Evolutionary conservation across 2,329 filamentous ascomycete genomes (phyloP).

Genomic region (Teratosphaeria destructans): DNA sequence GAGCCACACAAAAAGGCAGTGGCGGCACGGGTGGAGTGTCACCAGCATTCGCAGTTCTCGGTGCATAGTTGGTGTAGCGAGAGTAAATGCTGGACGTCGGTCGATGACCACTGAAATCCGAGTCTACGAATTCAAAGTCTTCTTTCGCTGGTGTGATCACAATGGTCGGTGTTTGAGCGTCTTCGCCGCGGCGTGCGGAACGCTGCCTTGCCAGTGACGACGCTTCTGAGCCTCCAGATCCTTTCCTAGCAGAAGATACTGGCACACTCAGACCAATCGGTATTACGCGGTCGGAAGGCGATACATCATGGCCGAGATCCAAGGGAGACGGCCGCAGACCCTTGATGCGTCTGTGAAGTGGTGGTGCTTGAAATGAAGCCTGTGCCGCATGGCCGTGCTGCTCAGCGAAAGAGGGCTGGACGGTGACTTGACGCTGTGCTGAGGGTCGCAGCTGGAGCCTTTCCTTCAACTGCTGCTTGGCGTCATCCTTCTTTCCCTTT

Average conservation of each 20-base stretch:
- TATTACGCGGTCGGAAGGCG: conserved; percentile 60
- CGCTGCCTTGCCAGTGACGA: background rate
- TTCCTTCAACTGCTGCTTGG: conserved; percentile 18
- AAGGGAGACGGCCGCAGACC: conserved; percentile 19
- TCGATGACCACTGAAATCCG: conserved; percentile 31
- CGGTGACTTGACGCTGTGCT: background rate
- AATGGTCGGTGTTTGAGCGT: conserved; percentile 37
- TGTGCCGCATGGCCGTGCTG: background rate
- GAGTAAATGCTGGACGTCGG: conserved; percentile 53
- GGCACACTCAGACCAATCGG: conserved; percentile 61
- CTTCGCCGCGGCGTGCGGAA: background rate
- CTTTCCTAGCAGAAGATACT: conserved; percentile 21
- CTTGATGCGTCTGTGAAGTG: conserved; percentile 15
- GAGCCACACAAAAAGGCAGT: conserved; percentile 33
- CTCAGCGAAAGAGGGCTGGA: conserved; percentile 1
- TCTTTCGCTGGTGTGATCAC: conserved; percentile 44
- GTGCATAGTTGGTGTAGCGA: conserved; percentile 34
- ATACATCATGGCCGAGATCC: conserved; percentile 40
- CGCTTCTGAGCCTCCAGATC: background rate
- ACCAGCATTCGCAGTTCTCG: background rate
- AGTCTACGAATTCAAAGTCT: conserved; percentile 50
- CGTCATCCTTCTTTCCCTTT: conserved; percentile 16
- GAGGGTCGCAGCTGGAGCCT: conserved; percentile 3
- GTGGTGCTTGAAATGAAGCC: background rate
- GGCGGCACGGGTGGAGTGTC: conserved; percentile 50